Percentiles rank a stretch among this genome's conserved stretches.
Conservation (phyloP, 2,329 filamentous ascomycete species). For the Cercospora sojina region DNA sequence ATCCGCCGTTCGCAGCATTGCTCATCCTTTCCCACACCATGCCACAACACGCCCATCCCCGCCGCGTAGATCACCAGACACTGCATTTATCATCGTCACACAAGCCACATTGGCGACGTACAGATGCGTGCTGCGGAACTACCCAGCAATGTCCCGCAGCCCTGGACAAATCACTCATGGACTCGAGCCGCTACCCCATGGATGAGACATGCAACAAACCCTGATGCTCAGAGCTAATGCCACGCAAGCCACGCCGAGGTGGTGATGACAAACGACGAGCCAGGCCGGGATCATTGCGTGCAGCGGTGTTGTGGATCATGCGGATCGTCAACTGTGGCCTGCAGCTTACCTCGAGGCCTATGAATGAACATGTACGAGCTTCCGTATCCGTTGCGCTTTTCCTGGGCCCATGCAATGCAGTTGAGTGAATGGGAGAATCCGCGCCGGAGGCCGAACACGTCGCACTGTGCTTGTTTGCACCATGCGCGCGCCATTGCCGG, state of each 20-base stretch:
- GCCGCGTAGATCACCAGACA: neutral
- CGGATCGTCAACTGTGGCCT: constrained; percentile 11
- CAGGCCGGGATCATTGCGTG: constrained; percentile 22
- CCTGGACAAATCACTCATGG: neutral
- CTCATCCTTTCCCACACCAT: neutral
- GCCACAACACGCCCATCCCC: neutral
- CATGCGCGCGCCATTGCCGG: neutral
- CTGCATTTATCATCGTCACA: neutral
- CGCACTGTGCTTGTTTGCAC: neutral
- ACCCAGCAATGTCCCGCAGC: neutral
- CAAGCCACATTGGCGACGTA: constrained; percentile 4
- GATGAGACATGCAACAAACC: constrained; percentile 1
- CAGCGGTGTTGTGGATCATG: constrained; percentile 13
- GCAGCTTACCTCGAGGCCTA: constrained; percentile 11
- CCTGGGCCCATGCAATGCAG: neutral
- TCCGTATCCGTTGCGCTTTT: neutral
- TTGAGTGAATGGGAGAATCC: neutral
- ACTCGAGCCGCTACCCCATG: constrained; percentile 3
- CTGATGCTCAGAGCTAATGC: neutral
- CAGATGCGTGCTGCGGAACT: neutral
- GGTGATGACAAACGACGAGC: constrained; percentile 13
- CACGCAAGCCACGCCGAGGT: neutral
- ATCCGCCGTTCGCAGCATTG: neutral
- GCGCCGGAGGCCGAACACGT: neutral
- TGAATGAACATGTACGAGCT: constrained; percentile 2